Percentiles rank a stretch among this genome's conserved stretches.
phyloP scores from a whole-genome alignment of 2,329 filamentous ascomycete genomes.

The Corniculantispora saksenae region DNA sequence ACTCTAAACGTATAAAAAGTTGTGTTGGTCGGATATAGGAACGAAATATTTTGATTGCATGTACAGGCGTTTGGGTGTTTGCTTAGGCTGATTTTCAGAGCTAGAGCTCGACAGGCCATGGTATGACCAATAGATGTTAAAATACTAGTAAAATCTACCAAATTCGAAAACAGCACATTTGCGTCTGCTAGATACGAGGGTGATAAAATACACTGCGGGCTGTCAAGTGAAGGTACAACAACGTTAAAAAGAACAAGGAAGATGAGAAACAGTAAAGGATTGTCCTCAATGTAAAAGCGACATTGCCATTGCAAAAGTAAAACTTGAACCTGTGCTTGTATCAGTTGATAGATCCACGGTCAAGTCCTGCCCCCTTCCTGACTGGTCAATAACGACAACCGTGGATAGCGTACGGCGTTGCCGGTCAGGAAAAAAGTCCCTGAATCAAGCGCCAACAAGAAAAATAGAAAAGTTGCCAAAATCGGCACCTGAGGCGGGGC shows the following conservation, averaged over 20 bases:
- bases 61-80: constrained; percentile 32
- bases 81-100: constrained; percentile 15
- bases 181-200: too few species aligned
- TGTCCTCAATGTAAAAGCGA: too few species aligned
- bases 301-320: too few species aligned
- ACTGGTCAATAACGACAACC: too few species aligned
- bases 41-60: constrained; percentile 25
- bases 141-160: constrained; percentile 6
- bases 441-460: neutral
- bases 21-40: neutral
- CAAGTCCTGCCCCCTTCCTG: too few species aligned
- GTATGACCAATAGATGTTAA: constrained; percentile 12
- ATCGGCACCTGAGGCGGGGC: constrained; percentile 17
- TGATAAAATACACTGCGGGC: too few species aligned
- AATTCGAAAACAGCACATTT: neutral
- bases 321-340: too few species aligned
- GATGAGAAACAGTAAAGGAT: too few species aligned
- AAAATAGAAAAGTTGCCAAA: constrained; percentile 2
- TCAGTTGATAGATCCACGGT: too few species aligned
- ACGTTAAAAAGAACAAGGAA: too few species aligned
- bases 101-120: neutral
- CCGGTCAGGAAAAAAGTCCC: constrained; percentile 4
- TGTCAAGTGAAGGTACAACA: too few species aligned
- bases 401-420: neutral
- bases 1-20: neutral